phyloP scores from a whole-genome alignment of 2,329 filamentous ascomycete genomes.

The Lachnellula willkommii region DNA sequence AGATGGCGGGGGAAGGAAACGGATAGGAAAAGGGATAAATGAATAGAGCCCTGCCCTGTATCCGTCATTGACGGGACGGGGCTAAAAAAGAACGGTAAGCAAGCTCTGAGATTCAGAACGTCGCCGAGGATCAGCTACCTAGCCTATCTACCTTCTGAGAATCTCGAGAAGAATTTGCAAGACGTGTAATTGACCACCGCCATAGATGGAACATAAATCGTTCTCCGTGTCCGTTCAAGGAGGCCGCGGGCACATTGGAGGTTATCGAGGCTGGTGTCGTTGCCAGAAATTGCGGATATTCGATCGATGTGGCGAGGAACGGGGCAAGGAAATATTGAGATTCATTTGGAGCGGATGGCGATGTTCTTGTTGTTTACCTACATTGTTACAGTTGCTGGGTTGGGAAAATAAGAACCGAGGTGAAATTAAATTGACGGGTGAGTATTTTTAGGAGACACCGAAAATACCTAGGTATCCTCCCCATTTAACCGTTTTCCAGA shows the following conservation, averaged over 20 bases:
- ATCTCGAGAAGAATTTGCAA: constrained; percentile 9
- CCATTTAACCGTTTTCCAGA: constrained; percentile 40
- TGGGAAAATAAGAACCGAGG: constrained; percentile 43
- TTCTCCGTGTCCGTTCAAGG: constrained; percentile 44
- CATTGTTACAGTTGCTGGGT: constrained; percentile 48
- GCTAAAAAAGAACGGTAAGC: constrained; percentile 15
- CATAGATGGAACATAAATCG: constrained; percentile 28
- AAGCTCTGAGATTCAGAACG: constrained; percentile 13
- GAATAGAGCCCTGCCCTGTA: constrained; percentile 5
- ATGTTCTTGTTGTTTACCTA: constrained; percentile 56
- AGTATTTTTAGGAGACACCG: not conserved
- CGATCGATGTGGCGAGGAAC: constrained; percentile 36
- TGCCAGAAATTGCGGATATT: constrained; percentile 52
- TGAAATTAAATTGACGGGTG: constrained; percentile 43
- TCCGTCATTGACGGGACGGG: constrained; percentile 22
- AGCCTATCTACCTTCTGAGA: not conserved
- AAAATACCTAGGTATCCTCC: not conserved
- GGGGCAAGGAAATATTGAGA: constrained; percentile 37
- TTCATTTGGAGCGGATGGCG: constrained; percentile 50
- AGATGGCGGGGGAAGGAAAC: not conserved
- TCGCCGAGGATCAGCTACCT: constrained; percentile 19
- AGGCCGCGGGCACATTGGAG: constrained; percentile 33
- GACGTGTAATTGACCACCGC: constrained; percentile 23
- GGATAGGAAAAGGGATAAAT: too few species aligned
- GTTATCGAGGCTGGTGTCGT: constrained; percentile 45